phyloP scores from a whole-genome alignment of 2,329 filamentous ascomycete genomes.

The Fusarium drepaniforme region DNA sequence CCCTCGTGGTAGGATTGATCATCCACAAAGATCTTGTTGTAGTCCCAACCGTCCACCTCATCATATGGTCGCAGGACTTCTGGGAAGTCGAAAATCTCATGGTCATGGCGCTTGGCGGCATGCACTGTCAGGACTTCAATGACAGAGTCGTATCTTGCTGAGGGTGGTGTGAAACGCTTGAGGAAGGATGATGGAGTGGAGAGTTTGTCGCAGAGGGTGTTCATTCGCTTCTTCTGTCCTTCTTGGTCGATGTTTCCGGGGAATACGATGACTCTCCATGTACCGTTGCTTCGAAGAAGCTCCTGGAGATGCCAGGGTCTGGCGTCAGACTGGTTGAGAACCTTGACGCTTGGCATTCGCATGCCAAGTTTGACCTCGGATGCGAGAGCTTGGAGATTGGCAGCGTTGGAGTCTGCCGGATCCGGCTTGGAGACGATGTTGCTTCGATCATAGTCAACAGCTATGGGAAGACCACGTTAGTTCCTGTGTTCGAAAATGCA shows the following conservation, averaged over 20 bases:
- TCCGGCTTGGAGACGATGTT: slow-evolving; percentile 19
- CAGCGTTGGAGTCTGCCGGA: neutral
- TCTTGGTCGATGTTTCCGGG: slow-evolving; percentile 65
- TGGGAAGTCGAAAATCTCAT: slow-evolving; percentile 65
- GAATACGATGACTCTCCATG: slow-evolving; percentile 72
- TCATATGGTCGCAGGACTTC: slow-evolving; percentile 55
- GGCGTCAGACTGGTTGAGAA: slow-evolving; percentile 68
- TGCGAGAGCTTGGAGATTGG: slow-evolving; percentile 9
- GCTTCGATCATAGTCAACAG: slow-evolving; percentile 25
- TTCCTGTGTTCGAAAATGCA: neutral
- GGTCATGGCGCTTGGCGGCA: slow-evolving; percentile 59
- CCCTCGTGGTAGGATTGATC: slow-evolving; percentile 66
- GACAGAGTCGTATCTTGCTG: slow-evolving; percentile 42
- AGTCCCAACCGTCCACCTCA: slow-evolving; percentile 64
- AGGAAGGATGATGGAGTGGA: slow-evolving; percentile 50
- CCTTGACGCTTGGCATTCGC: slow-evolving; percentile 70
- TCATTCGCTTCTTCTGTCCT: slow-evolving; percentile 46
- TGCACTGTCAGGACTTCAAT: slow-evolving; percentile 74
- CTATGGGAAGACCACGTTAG: slow-evolving; percentile 4
- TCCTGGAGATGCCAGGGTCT: slow-evolving; percentile 71
- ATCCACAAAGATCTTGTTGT: slow-evolving; percentile 69
- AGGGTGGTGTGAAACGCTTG: slow-evolving; percentile 19
- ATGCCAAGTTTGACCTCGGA: slow-evolving; percentile 55
- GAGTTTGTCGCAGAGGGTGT: slow-evolving; percentile 38
- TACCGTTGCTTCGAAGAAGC: slow-evolving; percentile 65